Base-by-base conservation (phyloP, 1,284 basidiomycete species). In the Pterula multifida region DNA sequence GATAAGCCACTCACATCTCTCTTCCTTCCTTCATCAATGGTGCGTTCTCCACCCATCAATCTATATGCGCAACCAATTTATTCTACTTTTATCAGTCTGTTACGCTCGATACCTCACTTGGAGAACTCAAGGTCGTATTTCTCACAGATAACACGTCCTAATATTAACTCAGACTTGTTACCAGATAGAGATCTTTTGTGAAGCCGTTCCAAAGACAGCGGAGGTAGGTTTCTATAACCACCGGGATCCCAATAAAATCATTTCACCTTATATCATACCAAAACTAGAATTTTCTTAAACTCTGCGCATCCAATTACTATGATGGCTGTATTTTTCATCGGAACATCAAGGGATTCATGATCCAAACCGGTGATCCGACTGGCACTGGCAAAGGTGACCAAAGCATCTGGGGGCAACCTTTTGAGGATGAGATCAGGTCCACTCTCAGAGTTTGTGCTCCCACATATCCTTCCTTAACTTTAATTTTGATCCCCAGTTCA, bases 171-270 rank as follows among this genome's bases (percentile, higher is more conserved):
- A 39, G 35, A 26, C 25, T 32, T 6, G 15, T 15, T 39, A 49
- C 25, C 61, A 97, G 92, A 83, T 98, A 56, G 95, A 98, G 67
- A 67, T 98, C 22, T 98, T 98, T 68, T 98, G 95, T 67, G 95
- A 98, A 65, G 82, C 91, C 4, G 89, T 92, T 15, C 95, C 95
- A 12, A 89, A 91, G 61, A 76, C 93, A 17, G 91, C 94, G 54
- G 94, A 98, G 73, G 91, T 90, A 56, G 19, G 6, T 6, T 15
- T 32, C 28, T 6, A 32, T 6, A 32, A 15, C 15, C 28, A 32
- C 28, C 28, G n/a, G n/a, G n/a, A n/a, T n/a, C n/a, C n/a, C n/a
- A n/a, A n/a, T n/a, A n/a, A n/a, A n/a, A n/a, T n/a, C 28, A 6
- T 53, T 52, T 50, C 53, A 48, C 49, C 49, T 17, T 25, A 35